These are phyloP conservation scores for Stephanodiscus triporus DNA, from an alignment of 108 stramenopile genomes.

Conservation along the genomic window DNA sequence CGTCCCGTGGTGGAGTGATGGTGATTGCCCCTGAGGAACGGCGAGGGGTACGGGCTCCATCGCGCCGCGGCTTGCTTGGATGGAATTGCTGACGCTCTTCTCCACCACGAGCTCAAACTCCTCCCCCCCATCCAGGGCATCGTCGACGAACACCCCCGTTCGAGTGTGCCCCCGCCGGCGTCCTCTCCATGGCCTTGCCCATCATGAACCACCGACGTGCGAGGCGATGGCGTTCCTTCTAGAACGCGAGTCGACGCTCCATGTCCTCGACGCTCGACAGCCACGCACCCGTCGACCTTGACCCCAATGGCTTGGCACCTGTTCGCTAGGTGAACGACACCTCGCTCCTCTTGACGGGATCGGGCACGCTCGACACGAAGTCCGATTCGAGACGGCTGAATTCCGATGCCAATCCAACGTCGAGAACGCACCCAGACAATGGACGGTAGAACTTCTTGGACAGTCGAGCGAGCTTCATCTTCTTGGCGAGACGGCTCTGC, in stretches of 20 bases:
- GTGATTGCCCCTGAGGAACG: not conserved
- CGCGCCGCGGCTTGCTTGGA: not conserved
- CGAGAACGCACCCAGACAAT: not conserved
- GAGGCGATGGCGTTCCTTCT: constrained; percentile 72
- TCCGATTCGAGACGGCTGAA: constrained; percentile 66
- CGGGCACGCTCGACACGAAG: constrained; percentile 66
- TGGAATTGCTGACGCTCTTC: not conserved
- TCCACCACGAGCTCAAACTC: not conserved
- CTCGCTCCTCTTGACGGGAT: constrained; percentile 75
- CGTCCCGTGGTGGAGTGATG: too few species aligned
- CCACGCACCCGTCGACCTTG: constrained; percentile 72
- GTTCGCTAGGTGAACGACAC: constrained; percentile 74
- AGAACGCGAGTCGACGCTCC: constrained; percentile 71
- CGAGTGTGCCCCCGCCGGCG: constrained; percentile 31
- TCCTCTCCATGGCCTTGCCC: constrained; percentile 76
- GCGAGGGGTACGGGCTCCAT: not conserved
- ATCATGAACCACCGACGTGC: constrained; percentile 76
- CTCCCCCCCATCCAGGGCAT: constrained; percentile 13
- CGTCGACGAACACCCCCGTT: constrained; percentile 83
- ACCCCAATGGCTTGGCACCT: constrained; percentile 66
- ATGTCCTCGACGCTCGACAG: constrained; percentile 79
- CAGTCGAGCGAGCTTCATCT: constrained; percentile 90
- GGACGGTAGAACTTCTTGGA: constrained; percentile 46
- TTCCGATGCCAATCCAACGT: not conserved
- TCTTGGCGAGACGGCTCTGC: constrained; percentile 89